Conservation (phyloP, 164 flowering plant species). For the Platanus orientalis region DNA sequence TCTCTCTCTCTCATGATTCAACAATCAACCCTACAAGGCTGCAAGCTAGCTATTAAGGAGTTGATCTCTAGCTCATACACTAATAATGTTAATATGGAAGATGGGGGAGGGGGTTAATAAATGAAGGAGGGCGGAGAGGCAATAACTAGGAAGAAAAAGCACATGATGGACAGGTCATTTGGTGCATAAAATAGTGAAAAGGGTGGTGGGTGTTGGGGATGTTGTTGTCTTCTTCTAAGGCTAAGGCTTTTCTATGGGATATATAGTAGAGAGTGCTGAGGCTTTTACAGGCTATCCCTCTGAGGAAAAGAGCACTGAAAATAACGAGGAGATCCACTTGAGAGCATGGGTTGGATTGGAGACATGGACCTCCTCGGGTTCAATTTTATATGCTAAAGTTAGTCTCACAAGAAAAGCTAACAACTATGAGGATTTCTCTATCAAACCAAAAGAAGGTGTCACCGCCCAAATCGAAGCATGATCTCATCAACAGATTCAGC, state of each 20-base stretch:
- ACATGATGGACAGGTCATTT: constrained; percentile 67
- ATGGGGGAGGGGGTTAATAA: constrained; percentile 4
- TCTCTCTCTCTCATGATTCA: constrained; percentile 30
- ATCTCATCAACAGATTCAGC: not conserved
- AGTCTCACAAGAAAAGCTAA: constrained; percentile 19
- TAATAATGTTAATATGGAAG: constrained; percentile 8
- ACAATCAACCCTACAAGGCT: constrained; percentile 26
- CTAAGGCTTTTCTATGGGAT: constrained; percentile 19
- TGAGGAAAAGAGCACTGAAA: constrained; percentile 36
- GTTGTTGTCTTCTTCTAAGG: constrained; percentile 58
- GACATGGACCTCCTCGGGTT: constrained; percentile 6
- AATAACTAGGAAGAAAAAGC: constrained; percentile 25
- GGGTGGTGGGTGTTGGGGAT: constrained; percentile 41
- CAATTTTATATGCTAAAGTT: constrained; percentile 18
- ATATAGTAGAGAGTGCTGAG: constrained; percentile 18
- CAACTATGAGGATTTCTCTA: constrained; percentile 18
- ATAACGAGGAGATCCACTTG: constrained; percentile 26
- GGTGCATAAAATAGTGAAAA: constrained; percentile 35
- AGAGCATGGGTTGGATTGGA: constrained; percentile 24
- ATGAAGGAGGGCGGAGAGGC: no score
- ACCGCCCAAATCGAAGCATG: constrained; percentile 25
- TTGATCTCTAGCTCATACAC: constrained; percentile 10
- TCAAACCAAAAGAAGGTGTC: constrained; percentile 15
- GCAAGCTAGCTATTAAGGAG: no score
- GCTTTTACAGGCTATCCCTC: constrained; percentile 42